phyloP scores from a whole-genome alignment of 768 basidiomycete genomes.

The Lactifluus pinguis region DNA sequence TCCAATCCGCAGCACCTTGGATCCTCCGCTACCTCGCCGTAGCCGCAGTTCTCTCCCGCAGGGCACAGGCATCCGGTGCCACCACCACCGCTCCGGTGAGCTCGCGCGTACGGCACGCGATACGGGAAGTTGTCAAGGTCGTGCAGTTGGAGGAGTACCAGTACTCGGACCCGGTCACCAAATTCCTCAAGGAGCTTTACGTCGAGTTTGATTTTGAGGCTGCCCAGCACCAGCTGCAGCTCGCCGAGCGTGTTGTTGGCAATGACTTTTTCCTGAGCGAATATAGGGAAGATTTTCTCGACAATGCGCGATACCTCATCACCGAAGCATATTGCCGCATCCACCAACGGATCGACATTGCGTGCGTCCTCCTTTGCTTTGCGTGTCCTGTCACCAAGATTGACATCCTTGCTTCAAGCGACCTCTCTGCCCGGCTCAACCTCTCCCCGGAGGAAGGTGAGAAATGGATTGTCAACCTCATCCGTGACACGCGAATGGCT shows the following conservation, averaged over 20 bases:
- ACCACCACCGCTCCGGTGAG: slow-evolving; percentile 37
- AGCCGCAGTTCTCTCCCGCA: slow-evolving; percentile 87
- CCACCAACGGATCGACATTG: slow-evolving; percentile 86
- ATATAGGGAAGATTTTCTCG: slow-evolving; percentile 89
- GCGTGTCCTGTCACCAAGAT: neutral
- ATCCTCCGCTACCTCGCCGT: slow-evolving; percentile 89
- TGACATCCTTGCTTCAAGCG: slow-evolving; percentile 35
- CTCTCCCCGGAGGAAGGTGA: slow-evolving; percentile 93
- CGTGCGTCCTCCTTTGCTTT: slow-evolving; percentile 34
- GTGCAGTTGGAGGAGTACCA: slow-evolving; percentile 95
- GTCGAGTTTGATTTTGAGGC: slow-evolving; percentile 95
- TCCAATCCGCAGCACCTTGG: slow-evolving; percentile 94
- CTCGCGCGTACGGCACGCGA: slow-evolving; percentile 75
- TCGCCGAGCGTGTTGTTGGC: slow-evolving; percentile 73
- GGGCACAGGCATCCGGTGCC: slow-evolving; percentile 43
- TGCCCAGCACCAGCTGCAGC: slow-evolving; percentile 72
- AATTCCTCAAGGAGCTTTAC: slow-evolving; percentile 89
- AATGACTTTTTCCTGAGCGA: slow-evolving; percentile 93
- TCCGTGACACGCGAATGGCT: slow-evolving; percentile 93
- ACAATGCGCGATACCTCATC: slow-evolving; percentile 92
- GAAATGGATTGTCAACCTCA: slow-evolving; percentile 99
- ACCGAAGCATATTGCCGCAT: slow-evolving; percentile 98
- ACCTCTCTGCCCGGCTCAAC: slow-evolving; percentile 89
- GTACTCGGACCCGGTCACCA: slow-evolving; percentile 88
- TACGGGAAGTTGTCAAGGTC: slow-evolving; percentile 87